These are phyloP conservation scores for Boletus reticuloceps DNA, from an alignment of 768 basidiomycete species.

Conservation along the genomic window DNA sequence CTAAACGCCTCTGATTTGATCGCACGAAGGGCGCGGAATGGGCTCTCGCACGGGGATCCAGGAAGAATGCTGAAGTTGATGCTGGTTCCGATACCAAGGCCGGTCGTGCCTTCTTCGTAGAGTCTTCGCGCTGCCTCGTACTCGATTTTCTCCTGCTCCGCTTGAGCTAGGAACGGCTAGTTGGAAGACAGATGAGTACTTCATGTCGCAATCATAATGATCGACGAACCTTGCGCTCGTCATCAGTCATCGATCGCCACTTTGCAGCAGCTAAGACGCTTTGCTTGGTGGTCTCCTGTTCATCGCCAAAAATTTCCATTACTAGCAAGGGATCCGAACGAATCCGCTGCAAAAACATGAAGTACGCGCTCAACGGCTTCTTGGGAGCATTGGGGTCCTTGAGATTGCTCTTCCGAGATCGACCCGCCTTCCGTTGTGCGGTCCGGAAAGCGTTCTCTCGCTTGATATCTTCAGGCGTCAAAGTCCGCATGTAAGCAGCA, in stretches of 20 bases:
- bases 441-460: constrained; percentile 90
- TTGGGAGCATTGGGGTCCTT: constrained; percentile 97
- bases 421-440: constrained; percentile 90
- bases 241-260: constrained; percentile 92
- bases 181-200: constrained; percentile 15
- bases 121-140: constrained; percentile 83
- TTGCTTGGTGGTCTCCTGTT: constrained; percentile 92
- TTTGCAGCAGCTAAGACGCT: constrained; percentile 89
- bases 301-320: constrained; percentile 79
- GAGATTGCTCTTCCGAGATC: constrained; percentile 90
- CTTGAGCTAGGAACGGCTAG: constrained; percentile 89
- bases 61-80: constrained; percentile 85
- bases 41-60: constrained; percentile 53
- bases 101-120: constrained; percentile 81
- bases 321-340: constrained; percentile 76
- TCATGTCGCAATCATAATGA: not conserved
- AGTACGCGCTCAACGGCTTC: constrained; percentile 92
- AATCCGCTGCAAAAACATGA: constrained; percentile 92
- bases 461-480: constrained; percentile 93
- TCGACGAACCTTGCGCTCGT: constrained; percentile 78
- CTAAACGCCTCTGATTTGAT: constrained; percentile 62
- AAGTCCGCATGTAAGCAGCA: constrained; percentile 78
- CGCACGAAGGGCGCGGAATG: constrained; percentile 39
- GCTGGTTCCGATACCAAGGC: constrained; percentile 60
- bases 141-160: constrained; percentile 93